Percentiles rank a stretch among this genome's conserved stretches.
phyloP scores from a whole-genome alignment of 1,284 basidiomycete species.

The Ceratorhiza oryzae-sativae region DNA sequence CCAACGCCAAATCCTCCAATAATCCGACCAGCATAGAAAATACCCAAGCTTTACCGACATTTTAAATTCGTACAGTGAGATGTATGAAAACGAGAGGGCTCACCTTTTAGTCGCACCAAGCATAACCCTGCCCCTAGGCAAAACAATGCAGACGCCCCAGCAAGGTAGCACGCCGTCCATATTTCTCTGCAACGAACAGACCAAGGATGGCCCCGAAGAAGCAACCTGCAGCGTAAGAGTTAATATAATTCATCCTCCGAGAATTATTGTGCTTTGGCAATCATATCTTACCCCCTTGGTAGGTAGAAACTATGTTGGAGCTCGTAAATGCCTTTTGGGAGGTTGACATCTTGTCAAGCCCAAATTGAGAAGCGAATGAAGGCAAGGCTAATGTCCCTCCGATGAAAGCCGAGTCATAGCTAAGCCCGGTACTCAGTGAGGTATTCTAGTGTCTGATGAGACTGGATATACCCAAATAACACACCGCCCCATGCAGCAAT shows the following conservation, averaged over 20 bases:
- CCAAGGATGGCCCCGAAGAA: slow-evolving; percentile 55
- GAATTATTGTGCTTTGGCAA: too few species aligned
- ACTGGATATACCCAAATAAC: slow-evolving; percentile 5
- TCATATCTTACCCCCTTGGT: slow-evolving; percentile 51
- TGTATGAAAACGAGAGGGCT: slow-evolving; percentile 45
- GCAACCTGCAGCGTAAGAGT: slow-evolving; percentile 44
- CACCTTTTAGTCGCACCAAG: slow-evolving; percentile 39
- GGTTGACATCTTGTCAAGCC: slow-evolving; percentile 50
- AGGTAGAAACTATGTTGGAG: slow-evolving; percentile 59
- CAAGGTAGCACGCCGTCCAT: slow-evolving; percentile 38
- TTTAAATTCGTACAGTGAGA: too few species aligned
- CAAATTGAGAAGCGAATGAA: slow-evolving; percentile 57
- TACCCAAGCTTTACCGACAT: slow-evolving; percentile 47
- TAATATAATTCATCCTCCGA: not conserved
- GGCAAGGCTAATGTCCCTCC: slow-evolving; percentile 55
- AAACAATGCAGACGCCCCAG: slow-evolving; percentile 36
- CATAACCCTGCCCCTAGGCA: slow-evolving; percentile 33
- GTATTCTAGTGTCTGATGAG: not conserved
- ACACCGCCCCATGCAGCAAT: slow-evolving; percentile 36
- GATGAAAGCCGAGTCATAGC: slow-evolving; percentile 59
- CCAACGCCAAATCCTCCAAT: slow-evolving; percentile 53
- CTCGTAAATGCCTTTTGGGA: slow-evolving; percentile 51
- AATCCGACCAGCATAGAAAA: slow-evolving; percentile 51
- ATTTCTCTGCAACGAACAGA: slow-evolving; percentile 48
- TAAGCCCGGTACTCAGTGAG: slow-evolving; percentile 39